phyloP scores from a whole-genome alignment of 164 flowering plant genomes.

The Sextonia rubra region DNA sequence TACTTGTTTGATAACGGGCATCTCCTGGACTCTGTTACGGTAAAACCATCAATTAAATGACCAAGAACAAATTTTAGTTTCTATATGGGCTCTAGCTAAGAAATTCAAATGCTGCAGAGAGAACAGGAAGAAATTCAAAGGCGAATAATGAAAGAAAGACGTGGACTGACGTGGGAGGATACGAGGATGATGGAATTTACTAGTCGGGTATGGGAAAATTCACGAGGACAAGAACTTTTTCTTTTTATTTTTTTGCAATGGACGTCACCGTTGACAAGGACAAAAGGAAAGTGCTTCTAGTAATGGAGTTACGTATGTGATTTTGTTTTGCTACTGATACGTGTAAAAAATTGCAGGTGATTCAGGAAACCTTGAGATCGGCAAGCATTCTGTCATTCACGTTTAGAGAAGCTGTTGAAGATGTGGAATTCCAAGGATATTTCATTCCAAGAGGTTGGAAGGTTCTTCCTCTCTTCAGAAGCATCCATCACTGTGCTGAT shows the following conservation, averaged over 20 bases:
- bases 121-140: slow-evolving; percentile 63
- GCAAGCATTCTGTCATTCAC: slow-evolving; percentile 81
- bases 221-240: background rate
- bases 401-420: slow-evolving; percentile 85
- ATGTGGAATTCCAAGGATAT: slow-evolving; percentile 78
- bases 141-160: slow-evolving; percentile 30
- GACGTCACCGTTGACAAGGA: background rate
- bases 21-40: slow-evolving; percentile 60
- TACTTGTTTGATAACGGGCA: slow-evolving; percentile 57
- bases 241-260: too few relatives aligned
- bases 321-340: too few relatives aligned
- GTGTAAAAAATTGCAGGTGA: slow-evolving; percentile 37
- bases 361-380: slow-evolving; percentile 68
- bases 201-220: slow-evolving; percentile 38
- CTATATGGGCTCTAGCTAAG: too few relatives aligned
- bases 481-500: slow-evolving; percentile 70
- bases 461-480: slow-evolving; percentile 89
- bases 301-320: background rate
- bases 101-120: slow-evolving; percentile 32
- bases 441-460: slow-evolving; percentile 93
- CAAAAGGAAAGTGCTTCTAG: background rate
- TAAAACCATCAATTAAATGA: slow-evolving; percentile 15
- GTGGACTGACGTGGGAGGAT: slow-evolving; percentile 72
- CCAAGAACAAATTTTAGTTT: too few relatives aligned
- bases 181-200: slow-evolving; percentile 72